Conservation (phyloP, 495 filamentous ascomycete species). For the Lichenothelia convexa region DNA sequence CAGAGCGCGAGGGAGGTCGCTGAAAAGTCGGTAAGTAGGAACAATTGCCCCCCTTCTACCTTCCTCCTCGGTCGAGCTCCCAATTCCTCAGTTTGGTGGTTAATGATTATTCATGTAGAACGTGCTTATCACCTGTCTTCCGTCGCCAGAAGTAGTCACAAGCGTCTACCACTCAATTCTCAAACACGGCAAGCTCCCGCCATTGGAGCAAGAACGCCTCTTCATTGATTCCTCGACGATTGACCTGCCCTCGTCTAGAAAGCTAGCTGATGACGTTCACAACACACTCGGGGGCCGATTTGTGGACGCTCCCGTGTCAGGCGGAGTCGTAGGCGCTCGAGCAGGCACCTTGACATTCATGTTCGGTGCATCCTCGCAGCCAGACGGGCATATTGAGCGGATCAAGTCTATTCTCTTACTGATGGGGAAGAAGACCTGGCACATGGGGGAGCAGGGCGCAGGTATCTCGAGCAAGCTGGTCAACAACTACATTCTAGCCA, state of each 20-base stretch:
- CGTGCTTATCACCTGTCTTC: slow-evolving; percentile 25
- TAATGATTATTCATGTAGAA: slow-evolving; percentile 12
- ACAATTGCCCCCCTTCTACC: background rate
- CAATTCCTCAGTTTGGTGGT: background rate
- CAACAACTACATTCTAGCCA: slow-evolving; percentile 83
- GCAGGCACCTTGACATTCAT: slow-evolving; percentile 40
- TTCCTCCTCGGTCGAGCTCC: background rate
- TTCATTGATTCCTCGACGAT: slow-evolving; percentile 15
- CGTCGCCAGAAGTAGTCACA: slow-evolving; percentile 21
- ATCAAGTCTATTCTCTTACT: slow-evolving; percentile 44
- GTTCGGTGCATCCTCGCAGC: slow-evolving; percentile 47
- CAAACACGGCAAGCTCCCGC: slow-evolving; percentile 5
- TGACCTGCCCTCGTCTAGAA: slow-evolving; percentile 5
- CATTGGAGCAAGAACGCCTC: background rate
- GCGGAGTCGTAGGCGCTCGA: slow-evolving; percentile 29
- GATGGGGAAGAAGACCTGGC: slow-evolving; percentile 70
- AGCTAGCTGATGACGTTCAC: background rate
- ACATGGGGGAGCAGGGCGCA: slow-evolving; percentile 62
- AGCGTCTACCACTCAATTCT: slow-evolving; percentile 21
- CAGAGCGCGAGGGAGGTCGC: slow-evolving; percentile 24
- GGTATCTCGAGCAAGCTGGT: slow-evolving; percentile 76
- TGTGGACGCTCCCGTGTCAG: slow-evolving; percentile 20
- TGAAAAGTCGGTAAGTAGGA: slow-evolving; percentile 25
- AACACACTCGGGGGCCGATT: background rate
- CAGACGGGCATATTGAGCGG: slow-evolving; percentile 30